Evolutionary conservation across 2,329 filamentous ascomycete genomes (phyloP), one percentile per base, ranked within the genome.

Genomic region (Helicocarpus griseus): DNA sequence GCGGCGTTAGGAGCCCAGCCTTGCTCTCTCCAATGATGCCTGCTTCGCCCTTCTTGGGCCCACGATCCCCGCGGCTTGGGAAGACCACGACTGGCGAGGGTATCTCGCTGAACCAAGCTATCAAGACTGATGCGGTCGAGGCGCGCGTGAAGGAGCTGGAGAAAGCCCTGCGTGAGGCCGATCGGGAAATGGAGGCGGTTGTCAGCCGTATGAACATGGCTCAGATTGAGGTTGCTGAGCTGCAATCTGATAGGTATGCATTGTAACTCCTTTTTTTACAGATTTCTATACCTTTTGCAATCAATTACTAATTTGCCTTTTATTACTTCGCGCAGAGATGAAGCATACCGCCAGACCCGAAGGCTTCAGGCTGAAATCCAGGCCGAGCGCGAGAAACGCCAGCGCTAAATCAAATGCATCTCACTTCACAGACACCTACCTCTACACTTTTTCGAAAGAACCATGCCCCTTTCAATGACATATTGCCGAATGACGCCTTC

Each of bases 91-190:
- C 77, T 48, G 83, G 86, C 22, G 71, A 75, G 19, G 78, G 76
- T 26, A 71, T 80, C 55, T 73, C 73, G 8, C 70, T 84, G 50
- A 78, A 82, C 11, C 83, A 93, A 58, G 85, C 85, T 48, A 76
- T 83, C 11, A 82, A 88, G 71, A 83, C 91, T 49, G 80, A 86
- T 54, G 76, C 80, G 53, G 80, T 98, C 31, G 86, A 89, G 65
- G 80, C 81, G 54, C 83, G 86, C 54, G 87, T 97, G 6, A 74
- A 81, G 52, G 89, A 95, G 69, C 80, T 98, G 2, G 93, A 98
- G 73, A 83, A 81, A 61, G 85, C 90, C 14, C 75, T 94, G 11
- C 71, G 78, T 4, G 80, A 88, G 57, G 86, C 88, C 14, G 88
- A 93, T 61, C 73, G 74, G 47, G 87, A 91, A 70, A 91, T 93